phyloP scores from a whole-genome alignment of 768 basidiomycete genomes.

The Kwoniella pini region DNA sequence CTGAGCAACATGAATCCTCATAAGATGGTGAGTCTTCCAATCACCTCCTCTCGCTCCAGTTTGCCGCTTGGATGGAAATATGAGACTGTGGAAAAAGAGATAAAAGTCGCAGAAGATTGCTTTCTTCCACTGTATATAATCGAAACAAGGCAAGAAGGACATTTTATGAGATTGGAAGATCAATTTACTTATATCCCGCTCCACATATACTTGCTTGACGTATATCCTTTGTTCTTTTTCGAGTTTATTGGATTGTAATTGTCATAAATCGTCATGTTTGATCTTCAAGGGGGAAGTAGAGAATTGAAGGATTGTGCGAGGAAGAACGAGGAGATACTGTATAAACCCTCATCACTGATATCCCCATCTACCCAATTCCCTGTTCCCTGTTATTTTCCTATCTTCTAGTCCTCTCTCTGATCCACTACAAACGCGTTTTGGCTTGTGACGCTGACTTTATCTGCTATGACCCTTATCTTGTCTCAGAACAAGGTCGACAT shows the following conservation, averaged over 20 bases:
- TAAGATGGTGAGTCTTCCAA: slow-evolving; percentile 41
- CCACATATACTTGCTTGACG: slow-evolving; percentile 3
- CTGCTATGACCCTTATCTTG: slow-evolving; percentile 58
- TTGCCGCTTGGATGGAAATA: too few relatives aligned
- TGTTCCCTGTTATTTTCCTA: too few relatives aligned
- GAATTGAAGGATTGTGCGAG: background rate
- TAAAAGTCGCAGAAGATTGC: too few relatives aligned
- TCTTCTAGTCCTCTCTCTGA: too few relatives aligned
- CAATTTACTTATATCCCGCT: background rate
- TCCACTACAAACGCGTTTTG: too few relatives aligned
- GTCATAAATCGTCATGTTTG: background rate
- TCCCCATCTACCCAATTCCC: background rate
- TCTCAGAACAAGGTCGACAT: slow-evolving; percentile 90
- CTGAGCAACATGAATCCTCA: slow-evolving; percentile 45
- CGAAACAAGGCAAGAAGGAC: background rate
- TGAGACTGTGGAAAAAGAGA: too few relatives aligned
- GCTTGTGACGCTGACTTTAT: slow-evolving; percentile 55
- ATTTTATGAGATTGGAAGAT: background rate
- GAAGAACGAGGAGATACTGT: background rate
- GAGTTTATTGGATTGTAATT: background rate
- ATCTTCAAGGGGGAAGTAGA: background rate
- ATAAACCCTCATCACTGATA: background rate
- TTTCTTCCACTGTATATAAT: too few relatives aligned
- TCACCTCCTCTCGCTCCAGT: background rate
- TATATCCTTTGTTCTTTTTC: slow-evolving; percentile 12